A percentile compares a stretch with the other conserved stretches of the same genome.
Conservation (phyloP, 2,329 filamentous ascomycete species). For the Diplodia mutila region DNA sequence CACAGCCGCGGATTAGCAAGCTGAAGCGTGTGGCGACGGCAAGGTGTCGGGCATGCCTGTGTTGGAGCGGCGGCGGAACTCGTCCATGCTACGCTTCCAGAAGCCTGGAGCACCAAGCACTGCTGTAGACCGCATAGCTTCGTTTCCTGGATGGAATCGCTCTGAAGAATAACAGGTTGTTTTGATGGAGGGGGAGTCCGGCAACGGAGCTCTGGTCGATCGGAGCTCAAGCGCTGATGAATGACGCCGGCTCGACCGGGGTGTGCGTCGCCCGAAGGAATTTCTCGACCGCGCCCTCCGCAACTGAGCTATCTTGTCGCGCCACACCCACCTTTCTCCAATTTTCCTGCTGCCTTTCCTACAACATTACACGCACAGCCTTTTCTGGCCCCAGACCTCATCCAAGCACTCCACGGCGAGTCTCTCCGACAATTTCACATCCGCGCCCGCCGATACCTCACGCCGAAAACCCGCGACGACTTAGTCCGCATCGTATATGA, state of each 20-base stretch:
- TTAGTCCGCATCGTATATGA: slow-evolving; percentile 35
- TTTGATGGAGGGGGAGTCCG: background rate
- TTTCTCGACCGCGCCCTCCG: slow-evolving; percentile 8
- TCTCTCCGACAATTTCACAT: background rate
- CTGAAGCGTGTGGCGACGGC: slow-evolving; percentile 35
- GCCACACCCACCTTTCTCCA: background rate
- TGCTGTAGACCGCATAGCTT: slow-evolving; percentile 19
- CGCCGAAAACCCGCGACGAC: background rate
- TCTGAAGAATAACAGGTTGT: background rate
- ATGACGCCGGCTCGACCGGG: slow-evolving; percentile 14
- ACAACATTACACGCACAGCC: background rate
- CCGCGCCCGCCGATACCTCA: background rate
- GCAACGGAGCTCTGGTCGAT: slow-evolving; percentile 12
- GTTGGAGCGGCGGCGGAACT: slow-evolving; percentile 60
- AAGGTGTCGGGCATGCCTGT: slow-evolving; percentile 51
- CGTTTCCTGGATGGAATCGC: background rate
- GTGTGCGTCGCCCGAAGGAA: slow-evolving; percentile 9
- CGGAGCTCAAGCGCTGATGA: background rate
- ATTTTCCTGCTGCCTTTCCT: background rate
- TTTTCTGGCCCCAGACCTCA: background rate
- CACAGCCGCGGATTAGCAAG: slow-evolving; percentile 32
- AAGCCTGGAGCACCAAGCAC: slow-evolving; percentile 51
- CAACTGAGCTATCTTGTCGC: slow-evolving; percentile 2
- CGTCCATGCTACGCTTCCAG: slow-evolving; percentile 61
- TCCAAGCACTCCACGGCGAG: background rate